A percentile compares a stretch with the other conserved stretches of the same genome.
Evolutionary conservation across 139 green algal genomes (phyloP).

Genomic region (Ulvella scutata): DNA sequence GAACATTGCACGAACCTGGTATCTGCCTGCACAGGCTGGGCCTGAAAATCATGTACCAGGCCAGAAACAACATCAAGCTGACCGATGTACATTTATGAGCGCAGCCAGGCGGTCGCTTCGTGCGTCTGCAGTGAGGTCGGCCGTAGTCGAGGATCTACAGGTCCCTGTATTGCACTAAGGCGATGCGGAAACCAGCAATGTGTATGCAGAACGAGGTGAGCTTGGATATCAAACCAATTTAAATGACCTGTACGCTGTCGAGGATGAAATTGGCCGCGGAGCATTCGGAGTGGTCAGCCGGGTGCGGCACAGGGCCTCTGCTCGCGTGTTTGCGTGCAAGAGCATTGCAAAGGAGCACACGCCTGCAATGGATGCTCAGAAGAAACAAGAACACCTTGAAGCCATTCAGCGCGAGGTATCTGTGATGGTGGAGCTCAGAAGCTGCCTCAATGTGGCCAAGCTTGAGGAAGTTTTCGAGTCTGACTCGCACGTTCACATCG

Average conservation of each 20-base stretch:
- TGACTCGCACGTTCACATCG: conserved; percentile 52
- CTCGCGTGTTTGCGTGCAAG: conserved; percentile 64
- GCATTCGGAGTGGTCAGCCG: neutral
- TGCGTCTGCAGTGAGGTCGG: no score
- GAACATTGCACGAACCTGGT: no score
- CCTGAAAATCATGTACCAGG: no score
- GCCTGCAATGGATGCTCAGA: conserved; percentile 29
- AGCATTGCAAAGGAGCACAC: conserved; percentile 57
- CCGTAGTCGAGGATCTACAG: no score
- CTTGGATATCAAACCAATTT: neutral
- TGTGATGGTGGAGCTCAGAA: conserved; percentile 44
- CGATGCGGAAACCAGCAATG: no score
- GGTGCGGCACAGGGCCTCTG: conserved; percentile 21
- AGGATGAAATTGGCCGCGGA: neutral
- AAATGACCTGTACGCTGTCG: neutral
- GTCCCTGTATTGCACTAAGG: no score
- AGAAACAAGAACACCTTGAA: no score
- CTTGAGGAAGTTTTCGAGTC: conserved; percentile 72
- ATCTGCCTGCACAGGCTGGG: no score
- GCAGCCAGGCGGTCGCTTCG: no score
- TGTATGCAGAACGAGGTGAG: neutral
- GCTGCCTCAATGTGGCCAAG: conserved; percentile 63
- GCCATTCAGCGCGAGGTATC: conserved; percentile 29
- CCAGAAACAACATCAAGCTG: no score
- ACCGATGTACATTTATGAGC: no score